Evolutionary conservation across 208 protist genomes (phyloP).

Genomic region (Trypanosoma boissoni): DNA sequence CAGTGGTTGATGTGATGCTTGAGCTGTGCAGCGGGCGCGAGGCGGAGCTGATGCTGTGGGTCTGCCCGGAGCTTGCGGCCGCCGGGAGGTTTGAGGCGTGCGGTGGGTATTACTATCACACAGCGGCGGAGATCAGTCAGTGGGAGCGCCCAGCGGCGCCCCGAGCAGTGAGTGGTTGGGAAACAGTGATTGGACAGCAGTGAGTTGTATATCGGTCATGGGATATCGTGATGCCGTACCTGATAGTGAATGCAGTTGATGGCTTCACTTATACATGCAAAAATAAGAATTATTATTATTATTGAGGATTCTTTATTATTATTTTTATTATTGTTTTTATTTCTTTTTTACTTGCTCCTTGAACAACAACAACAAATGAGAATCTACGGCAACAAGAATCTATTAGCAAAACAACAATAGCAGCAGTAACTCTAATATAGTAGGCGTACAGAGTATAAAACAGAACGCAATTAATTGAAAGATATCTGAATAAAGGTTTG

Average conservation of each 20-base stretch:
- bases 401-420: too few relatives aligned
- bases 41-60: constrained; percentile 20
- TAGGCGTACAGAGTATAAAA: not conserved
- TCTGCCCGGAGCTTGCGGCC: constrained; percentile 6
- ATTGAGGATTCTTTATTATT: not conserved
- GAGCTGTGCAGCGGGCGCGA: constrained; percentile 19
- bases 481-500: not conserved
- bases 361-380: too few relatives aligned
- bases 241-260: not conserved
- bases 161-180: not conserved
- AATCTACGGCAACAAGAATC: too few relatives aligned
- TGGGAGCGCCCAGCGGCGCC: constrained; percentile 8
- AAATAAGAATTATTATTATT: too few relatives aligned
- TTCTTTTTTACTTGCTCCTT: constrained; percentile 4
- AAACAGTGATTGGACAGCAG: too few relatives aligned
- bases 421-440: too few relatives aligned
- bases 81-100: constrained; percentile 5
- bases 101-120: constrained; percentile 23
- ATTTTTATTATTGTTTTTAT: constrained; percentile 9
- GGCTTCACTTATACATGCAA: not conserved
- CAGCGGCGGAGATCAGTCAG: constrained; percentile 15
- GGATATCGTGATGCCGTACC: too few relatives aligned
- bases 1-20: constrained; percentile 25
- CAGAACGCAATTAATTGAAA: constrained; percentile 5
- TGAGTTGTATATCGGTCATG: too few relatives aligned